Evolutionary conservation across 2,329 filamentous ascomycete genomes (phyloP), one percentile per base, ranked within the genome.

Genomic region (Emydomyces testavorans): DNA sequence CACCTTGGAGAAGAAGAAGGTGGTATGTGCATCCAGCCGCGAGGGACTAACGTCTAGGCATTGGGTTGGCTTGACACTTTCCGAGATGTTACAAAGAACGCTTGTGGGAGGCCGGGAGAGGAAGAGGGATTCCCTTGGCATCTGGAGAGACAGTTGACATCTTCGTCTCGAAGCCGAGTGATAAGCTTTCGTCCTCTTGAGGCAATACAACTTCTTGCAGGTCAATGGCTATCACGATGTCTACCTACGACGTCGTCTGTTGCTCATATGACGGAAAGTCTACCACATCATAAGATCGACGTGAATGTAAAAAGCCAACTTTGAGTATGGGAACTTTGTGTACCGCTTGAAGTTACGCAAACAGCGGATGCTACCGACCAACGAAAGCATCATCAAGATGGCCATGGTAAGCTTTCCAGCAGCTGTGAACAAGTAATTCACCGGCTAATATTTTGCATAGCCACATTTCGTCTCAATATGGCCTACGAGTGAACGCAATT

Each of bases 311-410:
- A 40, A 23, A 15, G 20, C 3, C 48, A 50, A 31, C 41, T 32
- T 6, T 50, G 42, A 32, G 47, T 50, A 37, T 50, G 48, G 48
- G 48, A 42, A 8, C 20, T n/a, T n/a, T 31, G 41, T 24, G 47
- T 13, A 23, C 21, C 23, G 23, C 35, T 11, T 42, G n/a, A 50
- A 18, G 24, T 38, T 26, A 38, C 32, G 26, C 48, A 50, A 40
- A 46, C 48, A 35, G 41, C 42, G 16, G 35, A 50, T 23, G 28
- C 13, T 13, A 29, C 20, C n/a, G n/a, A 16, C 24, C 42, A 13
- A 7, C 20, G 46, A 15, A 18, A 38, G 11, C 39, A 39, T 29
- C 48, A 50, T 38, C 32, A 45, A 29, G 16, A 48, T n/a, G 47
- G 42, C 6, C 32, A 34, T 26, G 45, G 45, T 39, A 29, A 41